These are phyloP conservation scores for Pulveroboletus sp. DNA, from an alignment of 768 basidiomycete species.

Conservation along the genomic window DNA sequence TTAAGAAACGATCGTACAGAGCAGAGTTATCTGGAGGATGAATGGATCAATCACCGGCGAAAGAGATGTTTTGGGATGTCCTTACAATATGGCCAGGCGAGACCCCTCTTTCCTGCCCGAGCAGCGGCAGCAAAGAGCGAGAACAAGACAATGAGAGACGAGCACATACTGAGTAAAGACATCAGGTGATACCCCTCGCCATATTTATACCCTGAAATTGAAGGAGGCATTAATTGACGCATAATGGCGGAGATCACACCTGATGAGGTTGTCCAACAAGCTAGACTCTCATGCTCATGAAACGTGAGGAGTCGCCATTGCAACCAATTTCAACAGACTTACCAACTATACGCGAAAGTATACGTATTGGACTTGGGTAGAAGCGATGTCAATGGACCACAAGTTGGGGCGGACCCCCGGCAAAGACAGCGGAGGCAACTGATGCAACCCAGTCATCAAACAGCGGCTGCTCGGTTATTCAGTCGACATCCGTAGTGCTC, in stretches of 20 bases:
- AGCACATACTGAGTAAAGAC: slow-evolving; percentile 13
- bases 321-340: background rate
- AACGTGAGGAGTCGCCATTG: background rate
- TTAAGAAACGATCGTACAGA: slow-evolving; percentile 20
- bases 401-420: background rate
- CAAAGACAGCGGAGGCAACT: background rate
- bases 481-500: background rate
- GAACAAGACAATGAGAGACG: slow-evolving; percentile 11
- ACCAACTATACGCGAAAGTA: background rate
- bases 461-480: background rate
- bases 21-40: slow-evolving; percentile 21
- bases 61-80: background rate
- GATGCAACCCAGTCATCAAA: background rate
- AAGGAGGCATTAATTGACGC: background rate
- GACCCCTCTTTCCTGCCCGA: slow-evolving; percentile 36
- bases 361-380: background rate
- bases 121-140: slow-evolving; percentile 13
- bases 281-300: background rate
- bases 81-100: slow-evolving; percentile 35
- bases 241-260: too few relatives aligned
- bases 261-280: background rate
- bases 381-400: slow-evolving; percentile 1
- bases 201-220: background rate
- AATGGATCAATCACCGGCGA: background rate
- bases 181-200: background rate